A percentile compares a stretch with the other conserved stretches of the same genome.
Evolutionary conservation across 2,329 filamentous ascomycete species (phyloP).

Genomic region (Sclerotinia spermophila): DNA sequence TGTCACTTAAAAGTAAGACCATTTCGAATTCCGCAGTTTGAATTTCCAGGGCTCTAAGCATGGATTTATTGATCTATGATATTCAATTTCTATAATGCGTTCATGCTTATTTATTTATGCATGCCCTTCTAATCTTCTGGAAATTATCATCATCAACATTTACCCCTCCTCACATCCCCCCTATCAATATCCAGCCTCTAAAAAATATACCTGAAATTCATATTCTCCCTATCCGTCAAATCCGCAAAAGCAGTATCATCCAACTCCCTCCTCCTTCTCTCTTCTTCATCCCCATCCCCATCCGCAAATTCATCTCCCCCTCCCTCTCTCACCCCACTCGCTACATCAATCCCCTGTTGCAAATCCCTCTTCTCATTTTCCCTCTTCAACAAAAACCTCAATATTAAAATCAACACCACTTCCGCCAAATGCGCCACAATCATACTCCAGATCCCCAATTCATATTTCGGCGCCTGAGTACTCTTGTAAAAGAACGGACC

Average conservation of each 20-base stretch:
- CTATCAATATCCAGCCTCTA: background rate
- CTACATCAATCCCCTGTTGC: background rate
- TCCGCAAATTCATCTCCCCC: background rate
- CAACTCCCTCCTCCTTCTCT: slow-evolving; percentile 4
- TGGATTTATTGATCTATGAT: background rate
- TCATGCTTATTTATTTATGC: background rate
- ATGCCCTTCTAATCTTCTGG: background rate
- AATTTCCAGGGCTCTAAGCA: background rate
- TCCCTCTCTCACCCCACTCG: background rate
- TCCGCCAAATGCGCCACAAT: slow-evolving; percentile 4
- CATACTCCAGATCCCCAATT: slow-evolving; percentile 9
- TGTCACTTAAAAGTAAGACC: background rate
- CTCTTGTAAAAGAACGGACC: slow-evolving; percentile 35
- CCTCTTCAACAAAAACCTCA: background rate
- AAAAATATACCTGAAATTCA: slow-evolving; percentile 15
- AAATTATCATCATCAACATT: background rate
- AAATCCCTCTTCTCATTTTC: slow-evolving; percentile 7
- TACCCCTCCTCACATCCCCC: background rate
- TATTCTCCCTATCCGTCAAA: slow-evolving; percentile 14
- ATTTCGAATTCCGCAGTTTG: background rate
- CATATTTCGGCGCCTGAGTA: background rate
- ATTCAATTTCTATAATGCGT: background rate
- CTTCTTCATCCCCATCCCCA: slow-evolving; percentile 8
- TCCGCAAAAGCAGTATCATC: slow-evolving; percentile 13
- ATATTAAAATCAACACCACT: background rate